Evolutionary conservation across 2,329 filamentous ascomycete genomes (phyloP), one percentile per base, ranked within the genome.

Genomic region (Chaetomium sp.): DNA sequence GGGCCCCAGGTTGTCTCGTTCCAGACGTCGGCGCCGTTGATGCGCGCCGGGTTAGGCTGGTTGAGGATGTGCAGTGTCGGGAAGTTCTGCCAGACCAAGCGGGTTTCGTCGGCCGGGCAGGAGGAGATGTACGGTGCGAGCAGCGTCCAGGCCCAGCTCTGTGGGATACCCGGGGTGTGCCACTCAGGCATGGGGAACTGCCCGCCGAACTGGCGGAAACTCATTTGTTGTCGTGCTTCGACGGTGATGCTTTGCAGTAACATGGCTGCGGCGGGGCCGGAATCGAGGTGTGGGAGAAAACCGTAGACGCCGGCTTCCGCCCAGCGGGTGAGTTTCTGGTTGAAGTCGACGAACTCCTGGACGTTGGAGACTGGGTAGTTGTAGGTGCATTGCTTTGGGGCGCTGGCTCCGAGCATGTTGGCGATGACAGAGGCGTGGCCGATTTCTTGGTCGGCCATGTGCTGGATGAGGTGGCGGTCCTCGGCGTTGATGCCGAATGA

Each of bases 61-160:
- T 92, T 91, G 35, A 87, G 74, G 49, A 94, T 76, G 62, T 79
- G 76, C 12, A 94, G 73, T 0, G 80, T 78, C 0, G 89, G 89
- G 73, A 89, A 91, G 74, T 95, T 95, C 68, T 92, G 87, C 89
- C 89, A 95, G 32, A 84, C 79, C 35, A 95, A 75, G 6, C 88
- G 82, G 1, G 88, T 92, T 62, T 86, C 84, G 68, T 86, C 82
- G 44, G 72, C 73, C 0, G 89, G 89, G 69, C 89, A 95, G 5
- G 79, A 85, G 38, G 81, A 84, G 69, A 95, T 91, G 70, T 91
- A 91, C 0, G 88, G 89, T 0, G 89, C 88, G 4, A 94, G 76
- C 27, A 89, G 77, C 0, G 88, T 87, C 89, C 89, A 95, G 0
- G 85, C 82, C 88, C 89, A 95, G 0, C 85, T 89, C 69, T 95